Base-by-base conservation (phyloP, 2,329 filamentous ascomycete genomes). In the Curvularia eragrostidis region DNA sequence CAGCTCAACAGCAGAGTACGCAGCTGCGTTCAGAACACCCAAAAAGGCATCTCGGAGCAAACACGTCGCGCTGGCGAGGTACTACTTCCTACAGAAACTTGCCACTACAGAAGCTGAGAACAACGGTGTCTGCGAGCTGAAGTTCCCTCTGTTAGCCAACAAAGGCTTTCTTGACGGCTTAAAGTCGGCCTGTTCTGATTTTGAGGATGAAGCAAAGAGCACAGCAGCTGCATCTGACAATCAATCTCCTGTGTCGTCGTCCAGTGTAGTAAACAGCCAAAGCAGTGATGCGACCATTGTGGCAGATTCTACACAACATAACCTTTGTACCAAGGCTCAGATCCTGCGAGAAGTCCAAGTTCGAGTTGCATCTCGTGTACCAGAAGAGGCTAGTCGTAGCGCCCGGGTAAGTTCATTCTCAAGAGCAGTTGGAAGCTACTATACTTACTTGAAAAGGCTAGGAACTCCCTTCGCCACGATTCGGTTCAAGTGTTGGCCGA, bases 1-100 rank as follows among this genome's bases (percentile, higher is more conserved):
- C n/a, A 23, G 43, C 13, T 12, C 28, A 4, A 36, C 13, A 0
- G 19, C 38, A 3, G 13, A 28, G 24, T 3, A 32, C 21, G 38
- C 38, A 1, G 5, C 13, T n/a, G 54, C 44, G 3, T 57, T 57
- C 21, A 39, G 4, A 12, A 46, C 32, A 26, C 28, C 43, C 1
- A 53, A 36, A 28, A 47, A 21, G 24, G 8, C 28, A 5, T 49
- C 59, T 1, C 46, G 21, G 1, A 8, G n/a, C 12, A 60, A 58
- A 23, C 2, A 53, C 15, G 15, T 30, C 1, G 57, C 60, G 13
- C 48, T 63, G 1, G 54, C 54, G 1, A 55, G 44, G 5, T 63
- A 58, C 15, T 61, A 63, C n/a, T 60, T 56, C 18, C 13, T 63
- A 0, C 6, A 48, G 24, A 48, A 28, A 6, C 38, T 63, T 1